Evolutionary conservation across 306 rosid genomes (phyloP).

Genomic region (Lathyrus oleraceus): DNA sequence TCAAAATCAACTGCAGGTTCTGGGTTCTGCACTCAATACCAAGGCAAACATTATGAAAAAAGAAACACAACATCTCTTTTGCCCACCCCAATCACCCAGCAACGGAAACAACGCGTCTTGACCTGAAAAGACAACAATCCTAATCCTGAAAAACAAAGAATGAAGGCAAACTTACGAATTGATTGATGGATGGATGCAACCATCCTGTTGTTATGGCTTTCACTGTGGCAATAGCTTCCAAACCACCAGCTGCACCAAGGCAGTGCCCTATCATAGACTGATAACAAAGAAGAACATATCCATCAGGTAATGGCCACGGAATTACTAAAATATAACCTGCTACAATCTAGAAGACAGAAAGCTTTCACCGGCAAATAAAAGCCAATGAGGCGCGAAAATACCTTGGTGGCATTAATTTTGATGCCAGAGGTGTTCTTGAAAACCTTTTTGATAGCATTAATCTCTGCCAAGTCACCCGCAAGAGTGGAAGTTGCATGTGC

Average conservation of each 20-base stretch:
- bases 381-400: slow-evolving; percentile 34
- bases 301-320: slow-evolving; percentile 31
- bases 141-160: not conserved
- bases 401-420: slow-evolving; percentile 99
- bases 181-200: slow-evolving; percentile 96
- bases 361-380: slow-evolving; percentile 22
- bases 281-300: slow-evolving; percentile 27
- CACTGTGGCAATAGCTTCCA: slow-evolving; percentile 98
- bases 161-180: slow-evolving; percentile 69
- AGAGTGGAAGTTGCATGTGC: slow-evolving; percentile 98
- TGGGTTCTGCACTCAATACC: slow-evolving; percentile 64
- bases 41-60: slow-evolving; percentile 20
- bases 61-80: not conserved
- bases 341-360: slow-evolving; percentile 23
- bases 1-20: slow-evolving; percentile 96
- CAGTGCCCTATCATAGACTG: slow-evolving; percentile 99
- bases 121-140: not conserved
- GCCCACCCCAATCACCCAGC: slow-evolving; percentile 21
- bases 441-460: slow-evolving; percentile 92
- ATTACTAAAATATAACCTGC: slow-evolving; percentile 27
- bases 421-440: slow-evolving; percentile 84
- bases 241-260: slow-evolving; percentile 98
- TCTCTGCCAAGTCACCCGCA: slow-evolving; percentile 97
- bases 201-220: slow-evolving; percentile 96
- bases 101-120: not conserved